Percentiles rank a stretch among this genome's conserved stretches.
These are phyloP conservation scores for Echeveria elegans DNA, from an alignment of 164 flowering plant species.

Conservation along the genomic window DNA sequence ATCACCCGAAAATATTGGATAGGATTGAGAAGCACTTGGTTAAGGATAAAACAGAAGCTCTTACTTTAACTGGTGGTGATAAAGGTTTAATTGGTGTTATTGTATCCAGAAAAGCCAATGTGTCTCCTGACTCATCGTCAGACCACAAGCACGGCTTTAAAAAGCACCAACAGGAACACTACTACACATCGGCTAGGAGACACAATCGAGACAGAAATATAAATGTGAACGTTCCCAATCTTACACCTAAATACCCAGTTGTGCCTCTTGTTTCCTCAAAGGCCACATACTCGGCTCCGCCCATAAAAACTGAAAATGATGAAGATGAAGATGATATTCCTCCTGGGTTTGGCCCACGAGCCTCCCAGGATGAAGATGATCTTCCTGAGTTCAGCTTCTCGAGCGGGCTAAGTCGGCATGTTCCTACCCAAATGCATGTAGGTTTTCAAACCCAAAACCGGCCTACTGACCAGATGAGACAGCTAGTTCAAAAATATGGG, in stretches of 20 bases:
- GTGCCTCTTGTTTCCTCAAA: conserved; percentile 17
- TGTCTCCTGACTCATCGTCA: conserved; percentile 27
- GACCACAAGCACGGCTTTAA: conserved; percentile 45
- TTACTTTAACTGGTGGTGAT: conserved; percentile 35
- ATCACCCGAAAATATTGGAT: conserved; percentile 39
- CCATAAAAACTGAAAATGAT: neutral
- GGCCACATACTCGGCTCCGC: neutral
- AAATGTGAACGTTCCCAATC: conserved; percentile 9
- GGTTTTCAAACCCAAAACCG: conserved; percentile 16
- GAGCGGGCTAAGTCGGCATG: conserved; percentile 19
- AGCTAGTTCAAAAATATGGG: conserved; percentile 72
- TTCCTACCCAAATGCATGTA: conserved; percentile 9
- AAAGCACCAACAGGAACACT: conserved; percentile 28
- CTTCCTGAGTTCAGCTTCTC: conserved; percentile 86
- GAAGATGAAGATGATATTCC: conserved; percentile 62
- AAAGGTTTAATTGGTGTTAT: conserved; percentile 83
- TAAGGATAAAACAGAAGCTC: conserved; percentile 37
- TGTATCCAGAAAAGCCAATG: conserved; percentile 75
- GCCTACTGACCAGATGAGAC: conserved; percentile 65
- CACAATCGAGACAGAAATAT: conserved; percentile 29
- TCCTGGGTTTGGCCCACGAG: neutral
- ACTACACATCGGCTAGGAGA: conserved; percentile 6
- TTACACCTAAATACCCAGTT: conserved; percentile 10
- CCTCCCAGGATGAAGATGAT: neutral
- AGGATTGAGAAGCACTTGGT: conserved; percentile 50